phyloP scores from a whole-genome alignment of 345 rosid genomes.

The Linum tenue region DNA sequence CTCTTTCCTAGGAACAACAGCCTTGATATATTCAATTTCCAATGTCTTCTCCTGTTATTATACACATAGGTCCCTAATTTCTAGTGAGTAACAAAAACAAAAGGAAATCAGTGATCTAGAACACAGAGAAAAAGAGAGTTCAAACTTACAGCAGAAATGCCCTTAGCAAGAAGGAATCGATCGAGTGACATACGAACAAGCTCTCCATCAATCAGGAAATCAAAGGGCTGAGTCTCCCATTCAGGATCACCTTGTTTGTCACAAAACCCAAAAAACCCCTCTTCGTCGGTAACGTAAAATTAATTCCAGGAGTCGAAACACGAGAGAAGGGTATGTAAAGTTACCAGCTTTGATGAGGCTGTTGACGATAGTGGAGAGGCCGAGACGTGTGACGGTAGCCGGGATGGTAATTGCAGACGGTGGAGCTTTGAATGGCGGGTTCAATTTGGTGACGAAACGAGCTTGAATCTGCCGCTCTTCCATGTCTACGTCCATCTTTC shows the following conservation, averaged over 20 bases:
- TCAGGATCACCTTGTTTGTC: conserved; percentile 50
- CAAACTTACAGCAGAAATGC: conserved; percentile 69
- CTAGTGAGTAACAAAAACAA: conserved; percentile 6
- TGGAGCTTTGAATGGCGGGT: conserved; percentile 48
- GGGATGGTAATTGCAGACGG: conserved; percentile 62
- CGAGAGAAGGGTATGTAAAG: not conserved
- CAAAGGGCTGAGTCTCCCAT: conserved; percentile 69
- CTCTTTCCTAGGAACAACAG: conserved; percentile 72
- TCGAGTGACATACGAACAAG: conserved; percentile 82
- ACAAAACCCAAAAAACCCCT: not conserved
- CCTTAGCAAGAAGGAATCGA: conserved; percentile 74
- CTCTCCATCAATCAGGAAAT: conserved; percentile 88
- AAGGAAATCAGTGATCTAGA: not conserved
- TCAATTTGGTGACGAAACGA: conserved; percentile 77
- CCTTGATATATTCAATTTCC: conserved; percentile 89
- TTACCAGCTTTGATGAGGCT: conserved; percentile 45
- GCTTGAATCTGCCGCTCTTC: conserved; percentile 49
- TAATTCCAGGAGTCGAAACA: not conserved
- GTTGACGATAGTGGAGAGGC: conserved; percentile 80
- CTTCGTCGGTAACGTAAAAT: not conserved
- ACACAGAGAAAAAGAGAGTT: not conserved
- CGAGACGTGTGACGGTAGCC: conserved; percentile 66
- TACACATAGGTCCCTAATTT: not conserved
- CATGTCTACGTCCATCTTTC: conserved; percentile 12
- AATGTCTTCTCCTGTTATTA: conserved; percentile 63